These are phyloP conservation scores for Monilinia polystroma DNA, from an alignment of 2,329 filamentous ascomycete genomes.

Conservation along the genomic window DNA sequence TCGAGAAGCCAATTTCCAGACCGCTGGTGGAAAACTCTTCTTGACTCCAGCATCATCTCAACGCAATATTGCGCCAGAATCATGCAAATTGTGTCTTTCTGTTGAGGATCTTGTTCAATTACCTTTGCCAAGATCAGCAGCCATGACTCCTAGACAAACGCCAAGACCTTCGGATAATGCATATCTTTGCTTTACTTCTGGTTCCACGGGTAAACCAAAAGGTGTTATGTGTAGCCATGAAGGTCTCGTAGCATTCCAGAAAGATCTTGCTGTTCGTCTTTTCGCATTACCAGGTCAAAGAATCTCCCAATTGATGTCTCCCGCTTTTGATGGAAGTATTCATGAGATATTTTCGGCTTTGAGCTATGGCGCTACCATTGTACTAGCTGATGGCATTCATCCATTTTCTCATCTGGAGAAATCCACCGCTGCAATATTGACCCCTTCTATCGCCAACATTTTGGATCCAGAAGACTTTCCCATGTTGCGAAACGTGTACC, in stretches of 20 bases:
- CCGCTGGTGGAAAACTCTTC: conserved; percentile 36
- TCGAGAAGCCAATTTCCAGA: conserved; percentile 33
- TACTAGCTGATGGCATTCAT: background rate
- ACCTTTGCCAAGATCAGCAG: conserved; percentile 2
- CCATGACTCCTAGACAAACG: background rate
- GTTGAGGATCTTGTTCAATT: conserved; percentile 21
- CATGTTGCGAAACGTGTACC: conserved; percentile 35
- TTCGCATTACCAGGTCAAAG: conserved; percentile 39
- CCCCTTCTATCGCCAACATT: conserved; percentile 21
- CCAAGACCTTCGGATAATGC: conserved; percentile 31
- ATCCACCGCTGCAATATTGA: conserved; percentile 17
- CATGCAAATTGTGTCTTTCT: conserved; percentile 19
- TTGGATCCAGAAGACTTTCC: conserved; percentile 18
- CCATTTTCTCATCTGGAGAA: conserved; percentile 22
- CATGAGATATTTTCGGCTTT: conserved; percentile 35
- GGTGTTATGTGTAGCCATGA: conserved; percentile 43
- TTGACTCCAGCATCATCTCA: conserved; percentile 27
- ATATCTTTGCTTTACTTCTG: conserved; percentile 49
- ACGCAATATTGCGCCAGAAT: conserved; percentile 21
- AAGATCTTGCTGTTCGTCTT: conserved; percentile 40
- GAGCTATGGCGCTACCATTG: conserved; percentile 12
- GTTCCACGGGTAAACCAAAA: conserved; percentile 47
- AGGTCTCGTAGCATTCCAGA: conserved; percentile 43
- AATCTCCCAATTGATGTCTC: conserved; percentile 46
- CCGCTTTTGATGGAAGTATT: conserved; percentile 47